Conservation (phyloP, 345 rosid species). For the Camelina neglecta region DNA sequence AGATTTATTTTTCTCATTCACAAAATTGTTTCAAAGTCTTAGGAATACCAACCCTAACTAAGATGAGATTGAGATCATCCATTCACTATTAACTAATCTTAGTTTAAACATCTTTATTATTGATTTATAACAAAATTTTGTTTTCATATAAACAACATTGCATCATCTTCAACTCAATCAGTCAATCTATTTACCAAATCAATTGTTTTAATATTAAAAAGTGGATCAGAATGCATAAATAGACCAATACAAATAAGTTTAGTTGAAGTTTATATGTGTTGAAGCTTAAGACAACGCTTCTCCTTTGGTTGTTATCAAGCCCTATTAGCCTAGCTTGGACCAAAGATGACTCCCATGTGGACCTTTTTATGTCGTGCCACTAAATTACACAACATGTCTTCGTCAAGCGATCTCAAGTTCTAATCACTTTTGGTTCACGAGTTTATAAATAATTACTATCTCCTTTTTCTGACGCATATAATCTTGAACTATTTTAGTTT, state of each 20-base stretch:
- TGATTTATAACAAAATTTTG: background rate
- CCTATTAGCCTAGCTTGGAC: constrained; percentile 40
- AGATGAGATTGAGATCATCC: background rate
- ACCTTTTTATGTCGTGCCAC: constrained; percentile 33
- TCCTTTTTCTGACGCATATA: background rate
- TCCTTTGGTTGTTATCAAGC: constrained; percentile 22
- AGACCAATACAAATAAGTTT: background rate
- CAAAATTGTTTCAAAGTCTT: background rate
- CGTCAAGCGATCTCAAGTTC: constrained; percentile 45
- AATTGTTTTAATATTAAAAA: constrained; percentile 1
- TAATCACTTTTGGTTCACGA: constrained; percentile 28
- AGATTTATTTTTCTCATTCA: too few relatives aligned
- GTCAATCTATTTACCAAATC: background rate
- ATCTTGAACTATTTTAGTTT: constrained; percentile 14
- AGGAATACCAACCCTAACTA: background rate
- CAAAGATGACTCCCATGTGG: constrained; percentile 39
- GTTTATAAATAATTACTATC: constrained; percentile 14
- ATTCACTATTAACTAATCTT: background rate
- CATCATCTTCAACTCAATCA: background rate
- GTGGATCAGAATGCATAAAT: background rate
- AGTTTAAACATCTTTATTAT: too few relatives aligned
- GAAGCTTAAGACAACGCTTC: constrained; percentile 33
- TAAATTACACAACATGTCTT: constrained; percentile 41
- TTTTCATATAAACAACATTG: background rate
- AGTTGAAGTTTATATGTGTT: constrained; percentile 19